Base-by-base conservation (phyloP, 805 yeast species). In the Wickerhamiella australiensis region DNA sequence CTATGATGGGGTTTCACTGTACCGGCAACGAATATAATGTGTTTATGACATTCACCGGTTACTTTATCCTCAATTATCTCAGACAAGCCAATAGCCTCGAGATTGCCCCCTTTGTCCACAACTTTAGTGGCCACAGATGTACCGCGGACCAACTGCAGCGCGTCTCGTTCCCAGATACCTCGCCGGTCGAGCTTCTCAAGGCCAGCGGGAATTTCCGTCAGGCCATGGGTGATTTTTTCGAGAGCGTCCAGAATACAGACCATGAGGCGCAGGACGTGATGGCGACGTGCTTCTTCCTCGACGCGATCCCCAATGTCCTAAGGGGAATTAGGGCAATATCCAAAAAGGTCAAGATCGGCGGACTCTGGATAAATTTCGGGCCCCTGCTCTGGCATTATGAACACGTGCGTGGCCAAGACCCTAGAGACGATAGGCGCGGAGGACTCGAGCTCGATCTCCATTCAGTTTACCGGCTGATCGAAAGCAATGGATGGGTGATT, bases 241-340 rank as follows among this genome's bases (percentile, higher is more conserved):
- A 81, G 53, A 64, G 81, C n/a, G n/a, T n/a, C n/a, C n/a, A n/a
- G 15, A 80, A 79, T 59, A 84, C 85, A 0, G 78, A 80, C 25
- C 4, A 5, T 0, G 37, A 47, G 13, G 33, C 33, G 8, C 55
- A 53, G 33, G 72, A 74, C 42, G 73, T 67, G 1, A 51, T 64
- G 4, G 65, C 63, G 8, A 64, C 72, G 0, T 85, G 80, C 5
- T 88, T 85, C 61, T 90, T 90, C 65, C 69, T 88, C 22, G 97
- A 88, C 63, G 88, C 96, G 0, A 94, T 96, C 0, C 90, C 84
- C 54, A 83, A 88, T 59, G 61, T 86, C 49, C 70, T 86, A 56
- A 81, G 80, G 40, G 87, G 90, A 58, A 62, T 90, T 48, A 80
- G 78, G 46, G 65, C 79, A 0, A 76, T 86, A 25, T 75, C 77